Conservation (phyloP, 495 filamentous ascomycete species). For the Pyronema domesticum region DNA sequence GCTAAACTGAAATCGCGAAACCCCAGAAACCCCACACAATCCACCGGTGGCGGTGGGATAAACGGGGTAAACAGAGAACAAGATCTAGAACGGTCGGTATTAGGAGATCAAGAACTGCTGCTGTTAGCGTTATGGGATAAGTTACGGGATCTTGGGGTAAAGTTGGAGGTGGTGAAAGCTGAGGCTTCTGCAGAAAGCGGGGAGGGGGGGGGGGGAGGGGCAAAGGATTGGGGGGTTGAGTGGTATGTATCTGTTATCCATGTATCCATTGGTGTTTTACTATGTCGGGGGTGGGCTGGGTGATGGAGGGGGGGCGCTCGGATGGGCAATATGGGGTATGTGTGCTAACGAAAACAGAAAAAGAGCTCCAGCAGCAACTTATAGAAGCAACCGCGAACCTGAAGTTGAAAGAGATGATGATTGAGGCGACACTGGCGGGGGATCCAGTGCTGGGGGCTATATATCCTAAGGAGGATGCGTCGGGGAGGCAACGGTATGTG, state of each 20-base stretch:
- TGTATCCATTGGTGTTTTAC: too few relatives aligned
- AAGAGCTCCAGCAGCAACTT: constrained; percentile 9
- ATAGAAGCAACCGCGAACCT: constrained; percentile 15
- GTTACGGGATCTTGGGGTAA: constrained; percentile 13
- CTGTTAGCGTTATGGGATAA: constrained; percentile 18
- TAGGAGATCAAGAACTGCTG: constrained; percentile 16
- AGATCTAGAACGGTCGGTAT: background rate
- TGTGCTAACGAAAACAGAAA: too few relatives aligned
- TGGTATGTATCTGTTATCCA: too few relatives aligned
- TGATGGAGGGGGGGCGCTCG: too few relatives aligned
- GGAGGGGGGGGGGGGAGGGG: background rate
- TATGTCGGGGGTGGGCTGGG: too few relatives aligned
- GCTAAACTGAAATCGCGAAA: constrained; percentile 7
- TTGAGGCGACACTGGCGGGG: constrained; percentile 19
- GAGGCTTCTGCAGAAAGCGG: background rate
- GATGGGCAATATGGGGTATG: too few relatives aligned
- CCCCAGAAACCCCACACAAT: too few relatives aligned
- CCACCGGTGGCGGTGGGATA: too few relatives aligned
- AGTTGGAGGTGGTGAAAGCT: constrained; percentile 13
- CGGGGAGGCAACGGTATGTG: constrained; percentile 16
- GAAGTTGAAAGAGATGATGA: constrained; percentile 18
- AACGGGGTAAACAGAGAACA: too few relatives aligned
- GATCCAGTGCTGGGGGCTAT: constrained; percentile 18
- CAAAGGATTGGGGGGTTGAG: too few relatives aligned
- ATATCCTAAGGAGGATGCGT: constrained; percentile 11